Conservation (phyloP, 2,329 filamentous ascomycete genomes). For the Botrytis medusae region DNA sequence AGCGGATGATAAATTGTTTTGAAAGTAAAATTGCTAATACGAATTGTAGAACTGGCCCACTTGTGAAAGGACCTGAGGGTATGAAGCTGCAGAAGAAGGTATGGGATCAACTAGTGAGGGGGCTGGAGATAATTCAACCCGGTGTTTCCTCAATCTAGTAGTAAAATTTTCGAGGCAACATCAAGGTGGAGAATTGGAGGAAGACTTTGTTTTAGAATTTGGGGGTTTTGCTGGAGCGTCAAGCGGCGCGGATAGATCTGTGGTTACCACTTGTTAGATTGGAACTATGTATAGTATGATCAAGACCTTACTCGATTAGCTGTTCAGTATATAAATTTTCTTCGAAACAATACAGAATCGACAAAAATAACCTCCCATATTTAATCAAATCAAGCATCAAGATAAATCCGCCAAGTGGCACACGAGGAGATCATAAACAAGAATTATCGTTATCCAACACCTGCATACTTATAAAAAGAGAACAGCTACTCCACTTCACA, state of each 20-base stretch:
- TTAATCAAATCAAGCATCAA: not conserved
- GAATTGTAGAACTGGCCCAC: constrained; percentile 18
- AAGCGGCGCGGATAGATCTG: not conserved
- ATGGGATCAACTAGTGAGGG: constrained; percentile 35
- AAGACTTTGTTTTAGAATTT: not conserved
- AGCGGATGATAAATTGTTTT: not conserved
- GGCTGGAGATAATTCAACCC: not conserved
- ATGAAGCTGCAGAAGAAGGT: constrained; percentile 40
- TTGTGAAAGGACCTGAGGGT: constrained; percentile 30
- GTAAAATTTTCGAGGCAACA: not conserved
- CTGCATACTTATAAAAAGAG: not conserved
- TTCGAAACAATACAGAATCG: not conserved
- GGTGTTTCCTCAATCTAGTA: not conserved
- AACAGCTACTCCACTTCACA: not conserved
- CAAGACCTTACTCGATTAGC: not conserved
- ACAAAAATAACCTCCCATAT: no score
- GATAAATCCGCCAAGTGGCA: not conserved
- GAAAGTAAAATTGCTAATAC: constrained; percentile 37
- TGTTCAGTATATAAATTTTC: not conserved
- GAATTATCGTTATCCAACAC: not conserved
- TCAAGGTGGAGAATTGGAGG: not conserved
- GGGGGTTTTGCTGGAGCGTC: not conserved
- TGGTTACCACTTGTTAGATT: not conserved
- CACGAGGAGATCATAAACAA: not conserved
- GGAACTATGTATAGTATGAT: not conserved